Conservation (phyloP, 345 rosid genomes). For the Brassica carinata region DNA sequence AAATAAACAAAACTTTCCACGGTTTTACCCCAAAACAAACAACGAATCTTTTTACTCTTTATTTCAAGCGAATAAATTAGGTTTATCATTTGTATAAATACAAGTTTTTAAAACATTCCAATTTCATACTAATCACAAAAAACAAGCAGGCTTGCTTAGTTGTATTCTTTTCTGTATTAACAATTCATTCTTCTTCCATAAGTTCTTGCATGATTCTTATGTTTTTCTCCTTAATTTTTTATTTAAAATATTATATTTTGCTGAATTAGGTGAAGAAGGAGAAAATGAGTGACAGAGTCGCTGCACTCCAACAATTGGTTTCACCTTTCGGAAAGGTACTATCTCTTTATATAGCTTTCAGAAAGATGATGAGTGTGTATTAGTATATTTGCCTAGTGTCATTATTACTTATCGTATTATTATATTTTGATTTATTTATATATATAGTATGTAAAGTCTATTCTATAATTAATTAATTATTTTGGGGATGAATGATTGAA, state of each 20-base stretch:
- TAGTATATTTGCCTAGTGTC: constrained; percentile 40
- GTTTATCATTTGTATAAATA: not conserved
- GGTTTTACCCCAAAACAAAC: not conserved
- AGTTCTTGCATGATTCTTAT: constrained; percentile 15
- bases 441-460: constrained; percentile 4
- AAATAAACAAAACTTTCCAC: not conserved
- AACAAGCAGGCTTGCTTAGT: not conserved
- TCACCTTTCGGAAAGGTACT: constrained; percentile 99
- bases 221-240: not conserved
- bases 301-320: constrained; percentile 99
- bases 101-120: not conserved
- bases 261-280: constrained; percentile 87
- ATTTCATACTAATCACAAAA: not conserved
- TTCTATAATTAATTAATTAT: not conserved
- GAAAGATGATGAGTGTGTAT: constrained; percentile 45
- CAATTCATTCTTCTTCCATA: constrained; percentile 4
- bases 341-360: constrained; percentile 37
- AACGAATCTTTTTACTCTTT: constrained; percentile 26
- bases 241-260: constrained; percentile 4
- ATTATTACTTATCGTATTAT: constrained; percentile 31
- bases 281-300: constrained; percentile 99
- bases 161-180: not conserved
- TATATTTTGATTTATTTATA: constrained; percentile 4
- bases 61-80: not conserved
- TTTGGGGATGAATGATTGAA: constrained; percentile 22